Conservation (phyloP, 345 rosid genomes). For the Viola odorata region DNA sequence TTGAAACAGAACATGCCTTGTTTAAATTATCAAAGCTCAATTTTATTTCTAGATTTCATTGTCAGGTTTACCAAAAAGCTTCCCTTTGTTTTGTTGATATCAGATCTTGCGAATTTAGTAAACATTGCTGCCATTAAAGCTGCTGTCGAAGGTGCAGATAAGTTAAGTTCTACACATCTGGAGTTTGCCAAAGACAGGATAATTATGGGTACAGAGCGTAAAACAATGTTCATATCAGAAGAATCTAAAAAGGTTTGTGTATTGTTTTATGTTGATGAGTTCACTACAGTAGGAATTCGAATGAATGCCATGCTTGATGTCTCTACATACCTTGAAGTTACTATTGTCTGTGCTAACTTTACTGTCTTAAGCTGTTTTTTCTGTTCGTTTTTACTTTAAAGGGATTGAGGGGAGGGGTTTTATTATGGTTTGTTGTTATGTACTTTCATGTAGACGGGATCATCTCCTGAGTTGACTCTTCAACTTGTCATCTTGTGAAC, state of each 20-base stretch:
- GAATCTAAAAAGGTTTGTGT: constrained; percentile 85
- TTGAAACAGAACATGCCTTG: constrained; percentile 1
- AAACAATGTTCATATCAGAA: constrained; percentile 92
- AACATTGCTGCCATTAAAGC: constrained; percentile 99
- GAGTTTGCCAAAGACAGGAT: constrained; percentile 96
- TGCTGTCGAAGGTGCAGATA: constrained; percentile 94
- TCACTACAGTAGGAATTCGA: not conserved
- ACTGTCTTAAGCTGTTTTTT: not conserved
- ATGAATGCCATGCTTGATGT: not conserved
- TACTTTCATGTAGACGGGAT: not conserved
- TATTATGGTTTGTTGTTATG: not conserved
- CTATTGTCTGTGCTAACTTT: not conserved
- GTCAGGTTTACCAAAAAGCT: constrained; percentile 3
- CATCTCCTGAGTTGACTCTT: not conserved
- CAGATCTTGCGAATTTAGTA: constrained; percentile 96
- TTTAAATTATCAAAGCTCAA: not conserved
- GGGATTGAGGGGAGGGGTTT: not conserved
- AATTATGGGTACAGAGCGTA: constrained; percentile 94
- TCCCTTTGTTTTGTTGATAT: constrained; percentile 8
- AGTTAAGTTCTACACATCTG: constrained; percentile 60
- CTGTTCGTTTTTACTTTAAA: not conserved
- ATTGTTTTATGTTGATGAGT: not conserved
- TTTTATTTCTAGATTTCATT: not conserved
- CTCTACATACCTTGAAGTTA: not conserved
- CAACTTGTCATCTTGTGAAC: too few species aligned